A percentile compares a stretch with the other conserved stretches of the same genome.
These are phyloP conservation scores for Exophiala aquamarina DNA, from an alignment of 2,329 filamentous ascomycete genomes.

Conservation along the genomic window DNA sequence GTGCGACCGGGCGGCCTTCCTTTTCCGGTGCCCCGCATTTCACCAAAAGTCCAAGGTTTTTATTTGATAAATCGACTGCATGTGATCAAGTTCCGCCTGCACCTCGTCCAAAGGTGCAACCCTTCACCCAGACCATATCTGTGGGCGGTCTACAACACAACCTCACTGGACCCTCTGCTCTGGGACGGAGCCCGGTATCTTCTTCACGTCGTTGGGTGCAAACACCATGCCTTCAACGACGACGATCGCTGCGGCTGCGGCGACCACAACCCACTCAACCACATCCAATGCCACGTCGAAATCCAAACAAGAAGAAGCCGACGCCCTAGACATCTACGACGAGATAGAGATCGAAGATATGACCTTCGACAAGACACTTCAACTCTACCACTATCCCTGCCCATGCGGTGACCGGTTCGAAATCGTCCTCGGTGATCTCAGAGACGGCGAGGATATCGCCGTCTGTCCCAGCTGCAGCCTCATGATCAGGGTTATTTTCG, in stretches of 20 bases:
- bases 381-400: conserved; percentile 95
- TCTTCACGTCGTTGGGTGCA: too few species aligned
- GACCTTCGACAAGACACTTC: conserved; percentile 78
- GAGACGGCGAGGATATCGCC: conserved; percentile 89
- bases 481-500: conserved; percentile 94
- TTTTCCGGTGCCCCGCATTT: too few species aligned
- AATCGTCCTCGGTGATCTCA: conserved; percentile 78
- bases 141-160: too few species aligned
- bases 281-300: not conserved
- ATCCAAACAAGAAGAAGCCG: conserved; percentile 26
- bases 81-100: too few species aligned
- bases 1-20: too few species aligned
- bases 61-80: too few species aligned
- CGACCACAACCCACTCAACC: conserved; percentile 1
- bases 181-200: too few species aligned
- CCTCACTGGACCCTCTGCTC: too few species aligned
- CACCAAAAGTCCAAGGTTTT: too few species aligned
- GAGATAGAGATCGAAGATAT: conserved; percentile 99
- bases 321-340: conserved; percentile 79
- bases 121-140: too few species aligned
- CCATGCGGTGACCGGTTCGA: conserved; percentile 97
- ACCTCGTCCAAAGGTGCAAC: too few species aligned
- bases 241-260: conserved; percentile 9
- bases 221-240: too few species aligned
- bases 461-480: conserved; percentile 96